Evolutionary conservation across 2,329 filamentous ascomycete genomes (phyloP), one percentile per base, ranked within the genome.

Genomic region (Ophiostoma ips): DNA sequence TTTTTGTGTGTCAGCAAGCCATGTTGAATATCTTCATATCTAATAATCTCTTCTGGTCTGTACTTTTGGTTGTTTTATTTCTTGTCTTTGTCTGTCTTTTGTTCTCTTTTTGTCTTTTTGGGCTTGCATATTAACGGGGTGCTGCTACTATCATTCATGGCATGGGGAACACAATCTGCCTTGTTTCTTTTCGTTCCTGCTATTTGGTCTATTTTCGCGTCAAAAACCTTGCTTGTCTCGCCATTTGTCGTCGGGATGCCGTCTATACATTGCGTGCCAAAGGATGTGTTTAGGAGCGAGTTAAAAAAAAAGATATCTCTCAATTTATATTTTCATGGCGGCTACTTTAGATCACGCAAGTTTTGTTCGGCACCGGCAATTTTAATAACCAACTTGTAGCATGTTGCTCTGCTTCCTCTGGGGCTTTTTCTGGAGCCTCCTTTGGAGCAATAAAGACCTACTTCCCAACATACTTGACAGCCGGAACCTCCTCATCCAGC

Each of bases 401-500:
- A n/a, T n/a, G n/a, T n/a, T n/a, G n/a, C n/a, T n/a, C n/a, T n/a
- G n/a, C n/a, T n/a, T n/a, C n/a, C n/a, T n/a, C n/a, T n/a, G n/a
- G n/a, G n/a, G n/a, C n/a, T n/a, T n/a, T n/a, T n/a, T n/a, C n/a
- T n/a, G n/a, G n/a, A n/a, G n/a, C n/a, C n/a, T n/a, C n/a, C n/a
- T n/a, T n/a, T n/a, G n/a, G n/a, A n/a, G n/a, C n/a, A n/a, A n/a
- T n/a, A n/a, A n/a, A n/a, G n/a, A n/a, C n/a, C 18, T 50, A 53
- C 48, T 52, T 48, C 2, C 19, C 38, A 15, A 31, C 28, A 1
- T 54, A 58, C 57, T 58, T 61, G 16, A 62, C 81, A 38, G 78
- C 81, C 8, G 70, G 56, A 6, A 95, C 87, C 69, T 95, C 89
- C 59, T 92, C 78, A 38, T 83, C 83, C 58, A 84, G 68, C 5